phyloP scores from a whole-genome alignment of 345 rosid species.

The Aquilaria yunnanensis region DNA sequence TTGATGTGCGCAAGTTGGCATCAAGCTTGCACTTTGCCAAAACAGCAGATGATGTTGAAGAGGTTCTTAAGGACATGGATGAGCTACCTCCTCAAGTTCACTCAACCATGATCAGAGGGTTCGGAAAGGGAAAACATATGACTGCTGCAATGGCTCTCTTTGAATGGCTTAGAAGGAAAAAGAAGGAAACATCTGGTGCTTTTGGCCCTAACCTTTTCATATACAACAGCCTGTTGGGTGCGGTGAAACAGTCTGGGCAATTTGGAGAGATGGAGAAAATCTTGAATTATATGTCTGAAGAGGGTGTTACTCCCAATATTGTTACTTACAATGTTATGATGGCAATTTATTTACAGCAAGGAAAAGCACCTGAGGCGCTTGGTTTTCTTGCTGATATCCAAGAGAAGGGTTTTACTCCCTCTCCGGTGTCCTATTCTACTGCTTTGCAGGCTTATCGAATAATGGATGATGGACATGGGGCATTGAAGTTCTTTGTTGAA shows the following conservation, averaged over 20 bases:
- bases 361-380: slow-evolving; percentile 51
- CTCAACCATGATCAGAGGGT: slow-evolving; percentile 59
- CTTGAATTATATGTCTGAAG: slow-evolving; percentile 54
- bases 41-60: slow-evolving; percentile 71
- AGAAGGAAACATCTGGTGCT: slow-evolving; percentile 46
- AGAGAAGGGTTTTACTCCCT: slow-evolving; percentile 53
- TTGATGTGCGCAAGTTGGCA: slow-evolving; percentile 57
- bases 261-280: slow-evolving; percentile 45
- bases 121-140: slow-evolving; percentile 60
- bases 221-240: slow-evolving; percentile 76
- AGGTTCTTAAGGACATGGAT: slow-evolving; percentile 57
- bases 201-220: slow-evolving; percentile 64
- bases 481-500: slow-evolving; percentile 60
- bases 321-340: slow-evolving; percentile 80
- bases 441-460: slow-evolving; percentile 71
- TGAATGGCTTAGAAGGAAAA: slow-evolving; percentile 78
- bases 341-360: slow-evolving; percentile 58
- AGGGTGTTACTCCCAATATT: slow-evolving; percentile 57
- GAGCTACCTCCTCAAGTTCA: slow-evolving; percentile 63
- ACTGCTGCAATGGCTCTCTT: slow-evolving; percentile 67
- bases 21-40: slow-evolving; percentile 44
- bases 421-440: slow-evolving; percentile 67
- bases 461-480: slow-evolving; percentile 81
- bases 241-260: slow-evolving; percentile 46
- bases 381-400: slow-evolving; percentile 52